Evolutionary conservation across 345 rosid genomes (phyloP), one percentile per base, ranked within the genome.

Genomic region (Carallia brachiata): DNA sequence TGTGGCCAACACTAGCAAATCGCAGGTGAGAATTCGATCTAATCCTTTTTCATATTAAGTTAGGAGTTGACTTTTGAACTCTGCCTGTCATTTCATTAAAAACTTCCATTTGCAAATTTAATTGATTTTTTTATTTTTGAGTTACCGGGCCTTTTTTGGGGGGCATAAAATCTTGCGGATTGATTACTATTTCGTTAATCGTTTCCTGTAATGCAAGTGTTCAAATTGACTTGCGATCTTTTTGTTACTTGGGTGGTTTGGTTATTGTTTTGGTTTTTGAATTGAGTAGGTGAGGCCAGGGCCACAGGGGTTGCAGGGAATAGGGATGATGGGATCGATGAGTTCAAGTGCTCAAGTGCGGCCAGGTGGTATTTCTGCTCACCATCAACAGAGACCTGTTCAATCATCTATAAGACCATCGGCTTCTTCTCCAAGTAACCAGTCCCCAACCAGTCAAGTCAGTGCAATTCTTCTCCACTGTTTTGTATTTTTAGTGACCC

Each of bases 361-460:
- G 56, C 88, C 95, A 9, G 82, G 83, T 81, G 94, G 89, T 54
- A 77, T 88, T 77, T 52, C 87, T 78, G 73, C 63, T 7, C 92
- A 81, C 70, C 98, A 87, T 77, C 97, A 83, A 70, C 91, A 78
- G 81, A 93, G 96, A 67, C 88, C 98, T n/a, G 55, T 75, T 70
- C 98, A 79, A 52, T 73, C 98, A 55, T 67, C 91, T 74, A 65
- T 85, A 53, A 83, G 92, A 64, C 86, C 95, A 23, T 69, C 85
- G 17, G 63, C 89, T 61, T 28, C 79, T 44, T 81, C 96, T 63
- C 80, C 89, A 50, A 88, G 34, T 78, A 85, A 75, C 67, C 90
- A 78, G 56, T 55, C 93, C 63, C 71, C 89, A 61, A 67, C 79
- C 67, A 65, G 87, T 52, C 98, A 87, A 81, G 98, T 93, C 32